A percentile compares a stretch with the other conserved stretches of the same genome.
phyloP scores from a whole-genome alignment of 495 filamentous ascomycete genomes.

The Pyronema domesticum region DNA sequence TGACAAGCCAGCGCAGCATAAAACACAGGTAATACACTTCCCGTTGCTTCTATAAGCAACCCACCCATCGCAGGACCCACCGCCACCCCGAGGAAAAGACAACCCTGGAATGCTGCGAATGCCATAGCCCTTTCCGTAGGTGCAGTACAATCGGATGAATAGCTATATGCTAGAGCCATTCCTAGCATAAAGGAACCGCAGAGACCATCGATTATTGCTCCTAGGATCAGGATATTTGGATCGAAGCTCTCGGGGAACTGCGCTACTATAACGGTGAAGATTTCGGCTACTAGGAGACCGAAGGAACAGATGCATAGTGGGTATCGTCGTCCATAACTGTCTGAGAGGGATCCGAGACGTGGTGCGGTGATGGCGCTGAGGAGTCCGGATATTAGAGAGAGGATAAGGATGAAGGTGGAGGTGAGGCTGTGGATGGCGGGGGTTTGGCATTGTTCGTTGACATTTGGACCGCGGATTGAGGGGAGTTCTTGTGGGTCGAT shows the following conservation, averaged over 20 bases:
- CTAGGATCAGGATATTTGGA: constrained; percentile 57
- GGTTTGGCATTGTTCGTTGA: constrained; percentile 53
- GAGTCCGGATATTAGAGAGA: background rate
- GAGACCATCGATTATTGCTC: constrained; percentile 59
- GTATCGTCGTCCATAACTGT: constrained; percentile 64
- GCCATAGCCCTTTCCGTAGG: constrained; percentile 61
- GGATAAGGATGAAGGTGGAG: background rate
- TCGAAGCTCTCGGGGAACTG: constrained; percentile 51
- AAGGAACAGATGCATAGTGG: constrained; percentile 49
- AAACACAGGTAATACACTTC: constrained; percentile 53
- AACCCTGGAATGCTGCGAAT: constrained; percentile 78
- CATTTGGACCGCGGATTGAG: constrained; percentile 45
- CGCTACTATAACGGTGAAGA: constrained; percentile 57
- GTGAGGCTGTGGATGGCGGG: constrained; percentile 13
- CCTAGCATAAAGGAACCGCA: constrained; percentile 71
- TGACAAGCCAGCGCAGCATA: constrained; percentile 57
- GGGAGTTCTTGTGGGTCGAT: constrained; percentile 43
- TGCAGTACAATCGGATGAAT: constrained; percentile 72
- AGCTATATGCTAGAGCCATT: constrained; percentile 65
- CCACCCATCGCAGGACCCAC: constrained; percentile 65
- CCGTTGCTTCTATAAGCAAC: constrained; percentile 52
- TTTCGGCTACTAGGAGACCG: constrained; percentile 50
- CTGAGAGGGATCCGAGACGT: constrained; percentile 67
- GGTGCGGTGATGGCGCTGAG: constrained; percentile 51
- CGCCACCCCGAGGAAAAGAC: constrained; percentile 72